A percentile compares a stretch with the other conserved stretches of the same genome.
Conservation (phyloP, 352 stramenopile genomes). For the Phytophthora hibernalis region DNA sequence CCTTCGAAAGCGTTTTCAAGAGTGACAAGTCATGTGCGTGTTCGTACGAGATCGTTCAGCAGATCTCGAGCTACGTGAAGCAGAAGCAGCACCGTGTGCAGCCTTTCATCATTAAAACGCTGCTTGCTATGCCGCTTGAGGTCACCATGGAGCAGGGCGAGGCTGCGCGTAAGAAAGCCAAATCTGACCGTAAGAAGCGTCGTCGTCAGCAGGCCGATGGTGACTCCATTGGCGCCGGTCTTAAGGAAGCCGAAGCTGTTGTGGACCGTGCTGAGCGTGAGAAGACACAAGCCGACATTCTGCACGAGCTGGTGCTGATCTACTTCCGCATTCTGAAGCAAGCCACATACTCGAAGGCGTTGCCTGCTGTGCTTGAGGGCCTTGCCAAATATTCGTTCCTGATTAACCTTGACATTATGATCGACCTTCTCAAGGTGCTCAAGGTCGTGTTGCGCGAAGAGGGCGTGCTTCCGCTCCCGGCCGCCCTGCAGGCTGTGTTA, state of each 20-base stretch:
- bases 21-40: slow-evolving; percentile 72
- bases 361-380: slow-evolving; percentile 93
- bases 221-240: slow-evolving; percentile 89
- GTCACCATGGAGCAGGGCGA: slow-evolving; percentile 90
- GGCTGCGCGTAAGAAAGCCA: slow-evolving; percentile 77
- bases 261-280: slow-evolving; percentile 93
- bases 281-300: slow-evolving; percentile 95
- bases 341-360: slow-evolving; percentile 83
- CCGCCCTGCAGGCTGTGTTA: slow-evolving; percentile 88
- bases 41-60: slow-evolving; percentile 81
- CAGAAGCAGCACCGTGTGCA: slow-evolving; percentile 87
- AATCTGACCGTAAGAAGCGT: slow-evolving; percentile 87
- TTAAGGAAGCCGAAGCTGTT: slow-evolving; percentile 95
- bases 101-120: slow-evolving; percentile 74
- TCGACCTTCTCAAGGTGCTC: slow-evolving; percentile 95
- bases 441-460: slow-evolving; percentile 91
- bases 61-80: slow-evolving; percentile 86
- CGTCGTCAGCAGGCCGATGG: slow-evolving; percentile 76
- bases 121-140: slow-evolving; percentile 82
- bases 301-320: slow-evolving; percentile 95
- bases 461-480: slow-evolving; percentile 68
- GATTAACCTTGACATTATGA: slow-evolving; percentile 98
- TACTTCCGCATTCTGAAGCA: slow-evolving; percentile 98
- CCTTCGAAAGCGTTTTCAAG: slow-evolving; percentile 80
- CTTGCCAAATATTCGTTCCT: slow-evolving; percentile 97